Base-by-base conservation (phyloP, 2,329 filamentous ascomycete genomes). In the Alternaria atra region DNA sequence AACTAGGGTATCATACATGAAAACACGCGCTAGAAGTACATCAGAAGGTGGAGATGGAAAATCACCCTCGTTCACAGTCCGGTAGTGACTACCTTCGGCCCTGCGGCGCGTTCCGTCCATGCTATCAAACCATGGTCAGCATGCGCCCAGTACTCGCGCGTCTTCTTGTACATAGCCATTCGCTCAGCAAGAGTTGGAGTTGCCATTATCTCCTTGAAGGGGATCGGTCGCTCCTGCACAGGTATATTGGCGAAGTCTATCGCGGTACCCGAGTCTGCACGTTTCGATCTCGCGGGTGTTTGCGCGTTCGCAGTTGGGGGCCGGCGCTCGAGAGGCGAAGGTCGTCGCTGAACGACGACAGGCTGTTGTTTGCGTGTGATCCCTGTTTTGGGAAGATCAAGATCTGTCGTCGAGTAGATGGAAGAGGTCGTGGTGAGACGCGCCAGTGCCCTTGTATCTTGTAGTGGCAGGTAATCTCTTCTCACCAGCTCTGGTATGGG, bases 81-180 rank as follows among this genome's bases (percentile, higher is more conserved):
- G 7, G n/a, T 23, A 23, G 7, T 23, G 17, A 42, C 9, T 8
- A 35, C 10, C 46, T 61, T 64, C 32, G 61, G 54, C 6, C 46
- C 42, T 23, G 27, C 46, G 20, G 60, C 53, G 39, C 47, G 56
- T 34, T 39, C 57, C 0, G 72, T 71, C 74, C 75, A 78, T 37
- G 73, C 72, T 4, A 47, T 61, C 37, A 77, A 43, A 7, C 74
- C 76, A 60, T 78, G 75, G 47, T 77, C 73, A n/a, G 71, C 72
- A 50, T 58, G 66, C 10, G 76, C 75, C 76, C 76, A 78, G 55
- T 77, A 78, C 3, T 76, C 67, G 34, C 74, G 70, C n/a, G 73
- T 71, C 58, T 65, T 70, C 61, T 73, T 70, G 46, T 78, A 78
- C 55, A 74, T 37, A 34, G 55, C 65, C 75, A 78, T 75, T 5